phyloP scores from a whole-genome alignment of 2,329 filamentous ascomycete genomes.

The Alternaria sp. region DNA sequence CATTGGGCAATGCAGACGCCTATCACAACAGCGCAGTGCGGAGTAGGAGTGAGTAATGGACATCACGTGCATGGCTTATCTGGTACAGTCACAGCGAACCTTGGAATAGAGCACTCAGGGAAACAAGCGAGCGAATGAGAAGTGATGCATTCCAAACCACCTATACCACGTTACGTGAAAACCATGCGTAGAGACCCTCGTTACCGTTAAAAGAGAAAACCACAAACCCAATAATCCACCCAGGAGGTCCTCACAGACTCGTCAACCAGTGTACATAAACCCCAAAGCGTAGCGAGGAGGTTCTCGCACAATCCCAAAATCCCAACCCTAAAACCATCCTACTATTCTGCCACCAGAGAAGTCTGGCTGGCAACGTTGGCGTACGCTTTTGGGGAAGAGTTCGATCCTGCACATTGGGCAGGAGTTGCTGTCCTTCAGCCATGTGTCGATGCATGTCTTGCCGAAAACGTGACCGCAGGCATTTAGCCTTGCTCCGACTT shows the following conservation, averaged over 20 bases:
- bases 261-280: neutral
- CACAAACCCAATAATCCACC: neutral
- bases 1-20: neutral
- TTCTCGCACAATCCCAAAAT: neutral
- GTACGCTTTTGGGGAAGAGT: neutral
- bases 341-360: too few species aligned
- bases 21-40: neutral
- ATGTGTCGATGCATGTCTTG: neutral
- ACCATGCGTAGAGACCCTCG: neutral
- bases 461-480: conserved; percentile 1
- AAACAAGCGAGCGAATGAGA: neutral
- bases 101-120: neutral
- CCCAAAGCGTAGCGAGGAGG: neutral
- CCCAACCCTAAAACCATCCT: neutral
- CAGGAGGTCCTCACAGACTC: neutral
- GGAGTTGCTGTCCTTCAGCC: neutral
- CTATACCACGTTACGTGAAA: neutral
- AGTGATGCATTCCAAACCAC: neutral
- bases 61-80: neutral
- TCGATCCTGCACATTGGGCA: neutral
- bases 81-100: neutral
- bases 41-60: neutral
- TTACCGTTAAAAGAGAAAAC: neutral
- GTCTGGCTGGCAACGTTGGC: too few species aligned
- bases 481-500: neutral